Base-by-base conservation (phyloP, 192 early-diverging fungal species). In the Backusella tarrabulga region DNA sequence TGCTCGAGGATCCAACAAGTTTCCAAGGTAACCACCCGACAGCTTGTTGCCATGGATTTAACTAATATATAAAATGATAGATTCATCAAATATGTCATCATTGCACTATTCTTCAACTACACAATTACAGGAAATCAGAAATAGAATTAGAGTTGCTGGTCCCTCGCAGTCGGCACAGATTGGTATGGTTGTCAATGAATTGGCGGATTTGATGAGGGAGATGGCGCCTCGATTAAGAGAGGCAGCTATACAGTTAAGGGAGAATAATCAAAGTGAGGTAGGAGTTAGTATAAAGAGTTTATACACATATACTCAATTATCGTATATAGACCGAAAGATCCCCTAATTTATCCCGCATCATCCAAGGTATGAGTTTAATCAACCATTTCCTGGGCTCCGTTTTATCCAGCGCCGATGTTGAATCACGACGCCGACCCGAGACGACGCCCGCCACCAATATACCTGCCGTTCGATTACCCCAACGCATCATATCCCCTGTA, bases 351-450 rank as follows among this genome's bases (percentile, higher is more conserved):
- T 77, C 80, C 68, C 73, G 80, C 5, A 76, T 82, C 15, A 66
- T 78, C 19, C 80, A 82, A 40, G 77, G 80, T 1, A 76, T 82
- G 68, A 82, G 80, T 41, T 34, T 78, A 38, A 78, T 82, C 46
- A 68, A 78, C 15, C 80, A 82, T 29, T 78, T 82, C 34, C 56
- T 82, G 26, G 80, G 80, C 5, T 78, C 80, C 12, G 74, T 82
- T 5, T 66, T 82, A n/a, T 77, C 68, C 0, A 82, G 69, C 56
- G 77, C 80, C 1, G 80, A 82, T 29, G 70, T 79, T 6, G 73
- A 79, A 17, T 29, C 50, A n/a, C 67, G 73, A 74, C 50, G 78
- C 6, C 42, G 50, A 35, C 15, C 50, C 17, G 34, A 50, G 23
- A 46, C 29, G 23, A 46, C 29, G 7, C 34, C 38, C 3, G n/a